Evolutionary conservation across 1,139 yeast genomes (phyloP).

Genomic region (Hemisphaericaspora xylofermentans): DNA sequence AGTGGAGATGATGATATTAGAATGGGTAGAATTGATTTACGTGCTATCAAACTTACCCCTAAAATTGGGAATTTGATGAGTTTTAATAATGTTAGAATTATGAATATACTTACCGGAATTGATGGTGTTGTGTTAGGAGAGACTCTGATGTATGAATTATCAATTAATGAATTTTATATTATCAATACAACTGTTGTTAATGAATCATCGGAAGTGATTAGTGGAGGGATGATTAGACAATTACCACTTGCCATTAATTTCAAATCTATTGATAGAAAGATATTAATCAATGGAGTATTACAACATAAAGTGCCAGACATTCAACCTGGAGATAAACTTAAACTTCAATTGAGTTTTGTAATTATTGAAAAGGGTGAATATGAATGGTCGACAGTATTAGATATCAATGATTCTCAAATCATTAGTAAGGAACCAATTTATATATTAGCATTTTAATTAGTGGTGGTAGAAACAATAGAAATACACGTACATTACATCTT

Average conservation of each 20-base stretch:
- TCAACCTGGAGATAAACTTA: slow-evolving; percentile 39
- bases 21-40: slow-evolving; percentile 60
- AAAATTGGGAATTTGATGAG: slow-evolving; percentile 52
- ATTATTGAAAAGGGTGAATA: slow-evolving; percentile 70
- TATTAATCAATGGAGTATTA: slow-evolving; percentile 62
- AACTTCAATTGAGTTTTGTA: slow-evolving; percentile 52
- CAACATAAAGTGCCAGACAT: slow-evolving; percentile 49
- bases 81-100: slow-evolving; percentile 47
- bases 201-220: slow-evolving; percentile 35
- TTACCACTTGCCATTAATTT: slow-evolving; percentile 37
- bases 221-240: slow-evolving; percentile 72
- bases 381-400: slow-evolving; percentile 77
- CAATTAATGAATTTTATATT: slow-evolving; percentile 50
- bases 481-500: too few species aligned
- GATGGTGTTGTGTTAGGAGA: slow-evolving; percentile 7
- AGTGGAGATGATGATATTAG: slow-evolving; percentile 22
- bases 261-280: slow-evolving; percentile 46
- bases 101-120: slow-evolving; percentile 24
- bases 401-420: slow-evolving; percentile 32
- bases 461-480: too few species aligned
- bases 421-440: slow-evolving; percentile 35
- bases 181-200: slow-evolving; percentile 48
- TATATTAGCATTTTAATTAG: slow-evolving; percentile 26
- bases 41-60: slow-evolving; percentile 61
- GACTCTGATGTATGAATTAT: slow-evolving; percentile 21